Base-by-base conservation (phyloP, 768 basidiomycete genomes). In the Tulasnella sp. region DNA sequence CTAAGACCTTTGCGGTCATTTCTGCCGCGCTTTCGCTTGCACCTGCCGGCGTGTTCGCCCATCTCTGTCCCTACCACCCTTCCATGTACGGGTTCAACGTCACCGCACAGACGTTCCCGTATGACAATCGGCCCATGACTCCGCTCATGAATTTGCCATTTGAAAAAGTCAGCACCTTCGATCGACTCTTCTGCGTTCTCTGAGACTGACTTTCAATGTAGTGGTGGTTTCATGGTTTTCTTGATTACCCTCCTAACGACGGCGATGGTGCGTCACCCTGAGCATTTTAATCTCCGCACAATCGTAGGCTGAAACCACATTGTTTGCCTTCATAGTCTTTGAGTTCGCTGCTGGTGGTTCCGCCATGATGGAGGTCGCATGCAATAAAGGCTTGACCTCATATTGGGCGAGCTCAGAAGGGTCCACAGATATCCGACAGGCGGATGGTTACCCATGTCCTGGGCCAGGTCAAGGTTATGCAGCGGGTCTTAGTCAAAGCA, bases 41-140 rank as follows among this genome's bases (percentile, higher is more conserved):
- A 38, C 34, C 34, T 38, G 15, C 15, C 34, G 41, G 53, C 4
- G 45, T 30, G n/a, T 48, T 38, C n/a, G 56, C 45, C 12, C 56
- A 59, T 51, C 7, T 58, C 79, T 80, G 77, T n/a, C 63, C 79
- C 15, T 82, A 70, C 69, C 75, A 79, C 59, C 75, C 80, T 2
- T 75, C 77, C 67, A 83, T 84, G 80, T 83, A 64, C 60, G 83
- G 84, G 1, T 85, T 81, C 73, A 83, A 84, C 56, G 82, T 82
- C n/a, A 83, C 82, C 1, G 60, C 63, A 5, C 49, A 74, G 38
- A 78, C 78, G 4, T 59, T 59, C 41, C 15, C 31, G 22, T 50
- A 50, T 22, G 83, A 84, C 65, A 84, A 85, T 67, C 78, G 83
- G 1, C 82, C 84, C 24, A 80, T 74, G 4, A 62, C 65, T 0